These are phyloP conservation scores for Senna siamea DNA, from an alignment of 306 rosid genomes.

Conservation along the genomic window DNA sequence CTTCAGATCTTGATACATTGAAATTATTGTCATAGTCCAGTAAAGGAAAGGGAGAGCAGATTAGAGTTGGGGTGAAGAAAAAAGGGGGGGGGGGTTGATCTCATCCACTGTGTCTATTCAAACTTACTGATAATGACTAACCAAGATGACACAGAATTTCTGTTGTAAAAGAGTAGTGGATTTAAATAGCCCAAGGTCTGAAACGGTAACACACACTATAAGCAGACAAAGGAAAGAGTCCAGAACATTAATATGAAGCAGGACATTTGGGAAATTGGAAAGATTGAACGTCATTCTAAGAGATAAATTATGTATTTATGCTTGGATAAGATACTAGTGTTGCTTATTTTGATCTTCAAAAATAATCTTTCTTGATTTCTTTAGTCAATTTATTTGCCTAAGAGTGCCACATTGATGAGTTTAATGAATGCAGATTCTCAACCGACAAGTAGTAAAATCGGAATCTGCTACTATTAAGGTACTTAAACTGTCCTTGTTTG, in stretches of 20 bases:
- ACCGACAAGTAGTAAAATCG: constrained; percentile 93
- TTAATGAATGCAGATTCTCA: constrained; percentile 69
- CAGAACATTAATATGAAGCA: background rate
- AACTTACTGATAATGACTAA: no score
- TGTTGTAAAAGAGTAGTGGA: constrained; percentile 1
- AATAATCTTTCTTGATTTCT: constrained; percentile 8
- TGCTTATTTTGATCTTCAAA: constrained; percentile 25
- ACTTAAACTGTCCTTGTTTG: constrained; percentile 19
- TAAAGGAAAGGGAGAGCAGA: background rate
- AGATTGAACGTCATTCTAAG: background rate
- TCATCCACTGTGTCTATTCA: no score
- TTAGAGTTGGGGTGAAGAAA: no score
- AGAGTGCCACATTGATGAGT: constrained; percentile 32
- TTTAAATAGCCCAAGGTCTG: background rate
- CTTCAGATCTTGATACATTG: background rate
- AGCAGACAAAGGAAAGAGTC: no score
- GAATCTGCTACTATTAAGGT: constrained; percentile 97
- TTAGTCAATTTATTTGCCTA: constrained; percentile 25
- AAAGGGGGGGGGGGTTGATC: no score
- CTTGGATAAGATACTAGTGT: constrained; percentile 27
- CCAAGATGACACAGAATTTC: background rate
- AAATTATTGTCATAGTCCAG: no score
- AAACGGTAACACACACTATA: no score
- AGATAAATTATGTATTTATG: constrained; percentile 3
- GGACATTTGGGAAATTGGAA: constrained; percentile 15